Conservation (phyloP, 2,329 filamentous ascomycete species). For the Phyllosticta citrichinensis region DNA sequence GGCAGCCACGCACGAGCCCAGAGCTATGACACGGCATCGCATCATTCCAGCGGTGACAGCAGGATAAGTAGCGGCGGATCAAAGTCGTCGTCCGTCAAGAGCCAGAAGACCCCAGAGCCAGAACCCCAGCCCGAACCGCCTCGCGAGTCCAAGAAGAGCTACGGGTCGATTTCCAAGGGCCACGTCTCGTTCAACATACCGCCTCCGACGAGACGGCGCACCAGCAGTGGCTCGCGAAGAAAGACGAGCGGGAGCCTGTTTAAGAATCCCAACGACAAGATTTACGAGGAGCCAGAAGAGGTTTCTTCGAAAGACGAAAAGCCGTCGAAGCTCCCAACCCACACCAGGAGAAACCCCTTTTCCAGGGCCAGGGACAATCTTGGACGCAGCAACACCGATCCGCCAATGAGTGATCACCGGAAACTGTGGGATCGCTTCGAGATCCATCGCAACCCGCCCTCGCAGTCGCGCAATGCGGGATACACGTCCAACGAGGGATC, state of each 20-base stretch:
- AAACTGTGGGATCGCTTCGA: conserved; percentile 47
- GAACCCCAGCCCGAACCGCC: background rate
- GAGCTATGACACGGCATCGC: conserved; percentile 20
- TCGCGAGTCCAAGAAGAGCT: conserved; percentile 13
- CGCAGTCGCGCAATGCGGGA: conserved; percentile 68
- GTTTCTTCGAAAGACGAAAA: conserved; percentile 20
- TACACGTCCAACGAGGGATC: conserved; percentile 54
- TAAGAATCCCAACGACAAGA: conserved; percentile 61
- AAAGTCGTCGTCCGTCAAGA: conserved; percentile 17
- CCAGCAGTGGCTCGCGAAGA: conserved; percentile 56
- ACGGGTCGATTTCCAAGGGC: conserved; percentile 14
- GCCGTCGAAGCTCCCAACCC: conserved; percentile 12
- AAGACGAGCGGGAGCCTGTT: conserved; percentile 63
- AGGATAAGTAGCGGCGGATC: conserved; percentile 16
- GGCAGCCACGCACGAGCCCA: conserved; percentile 56
- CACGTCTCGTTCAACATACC: conserved; percentile 5
- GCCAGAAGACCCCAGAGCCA: background rate
- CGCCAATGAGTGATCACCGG: conserved; percentile 30
- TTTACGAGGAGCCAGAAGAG: conserved; percentile 75
- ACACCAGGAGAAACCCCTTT: conserved; percentile 54
- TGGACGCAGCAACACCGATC: conserved; percentile 36
- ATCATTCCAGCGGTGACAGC: conserved; percentile 7
- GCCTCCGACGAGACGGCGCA: conserved; percentile 29
- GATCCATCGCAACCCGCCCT: conserved; percentile 75
- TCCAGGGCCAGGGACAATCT: conserved; percentile 41